Evolutionary conservation across 2,329 filamentous ascomycete species (phyloP).

Genomic region (Aureobasidium melanogenum): DNA sequence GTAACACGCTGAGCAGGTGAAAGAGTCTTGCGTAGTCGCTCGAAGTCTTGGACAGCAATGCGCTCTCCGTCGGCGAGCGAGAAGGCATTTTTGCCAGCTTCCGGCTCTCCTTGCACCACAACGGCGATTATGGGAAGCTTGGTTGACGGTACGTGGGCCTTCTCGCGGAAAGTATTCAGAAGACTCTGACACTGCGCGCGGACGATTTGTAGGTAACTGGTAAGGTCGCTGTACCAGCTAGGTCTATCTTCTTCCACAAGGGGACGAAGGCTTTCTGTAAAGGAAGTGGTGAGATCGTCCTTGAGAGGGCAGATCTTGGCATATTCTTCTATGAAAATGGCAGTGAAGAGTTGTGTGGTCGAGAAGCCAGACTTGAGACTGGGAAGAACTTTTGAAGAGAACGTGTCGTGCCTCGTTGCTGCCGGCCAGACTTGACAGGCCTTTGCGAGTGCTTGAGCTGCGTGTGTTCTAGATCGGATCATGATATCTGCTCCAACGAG

Average conservation of each 20-base stretch:
- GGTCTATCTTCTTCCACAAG: constrained; percentile 79
- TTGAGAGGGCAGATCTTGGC: constrained; percentile 46
- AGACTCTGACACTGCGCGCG: constrained; percentile 87
- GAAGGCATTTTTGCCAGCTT: constrained; percentile 88
- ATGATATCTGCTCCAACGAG: constrained; percentile 83
- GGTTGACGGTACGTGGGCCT: constrained; percentile 67
- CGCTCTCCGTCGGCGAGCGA: constrained; percentile 81
- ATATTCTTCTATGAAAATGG: constrained; percentile 82
- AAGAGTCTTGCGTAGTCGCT: constrained; percentile 80
- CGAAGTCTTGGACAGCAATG: constrained; percentile 76
- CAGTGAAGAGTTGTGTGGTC: constrained; percentile 75
- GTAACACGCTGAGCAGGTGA: constrained; percentile 81
- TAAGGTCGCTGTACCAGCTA: constrained; percentile 76
- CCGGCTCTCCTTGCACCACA: constrained; percentile 84
- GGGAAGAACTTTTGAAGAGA: constrained; percentile 56
- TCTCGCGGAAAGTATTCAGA: constrained; percentile 83
- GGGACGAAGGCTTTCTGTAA: constrained; percentile 57
- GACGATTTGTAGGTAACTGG: constrained; percentile 80
- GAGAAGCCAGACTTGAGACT: constrained; percentile 66
- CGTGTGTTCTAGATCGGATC: constrained; percentile 79
- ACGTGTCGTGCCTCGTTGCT: constrained; percentile 49
- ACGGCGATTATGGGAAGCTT: constrained; percentile 77
- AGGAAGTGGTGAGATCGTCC: constrained; percentile 46
- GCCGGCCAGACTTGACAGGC: constrained; percentile 70
- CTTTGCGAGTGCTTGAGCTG: constrained; percentile 76